phyloP scores from a whole-genome alignment of 2,329 filamentous ascomycete genomes.

The Curvularia sp. region DNA sequence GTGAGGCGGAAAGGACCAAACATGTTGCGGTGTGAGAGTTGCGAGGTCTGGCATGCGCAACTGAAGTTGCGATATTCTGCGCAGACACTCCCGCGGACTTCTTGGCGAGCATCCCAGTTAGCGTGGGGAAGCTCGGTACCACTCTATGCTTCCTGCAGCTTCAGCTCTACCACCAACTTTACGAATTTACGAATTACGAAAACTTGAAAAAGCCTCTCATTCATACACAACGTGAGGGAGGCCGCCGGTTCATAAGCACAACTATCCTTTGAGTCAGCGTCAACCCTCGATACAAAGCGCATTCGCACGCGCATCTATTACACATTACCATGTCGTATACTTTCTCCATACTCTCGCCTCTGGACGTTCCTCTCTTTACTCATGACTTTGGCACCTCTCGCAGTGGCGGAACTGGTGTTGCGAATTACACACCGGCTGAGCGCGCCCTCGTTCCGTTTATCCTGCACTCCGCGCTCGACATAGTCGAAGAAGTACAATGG shows the following conservation, averaged over 20 bases:
- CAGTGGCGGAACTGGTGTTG: slow-evolving; percentile 89
- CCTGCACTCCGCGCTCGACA: slow-evolving; percentile 89
- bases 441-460: slow-evolving; percentile 98
- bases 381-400: slow-evolving; percentile 97
- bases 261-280: neutral
- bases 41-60: slow-evolving; percentile 14
- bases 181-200: slow-evolving; percentile 7
- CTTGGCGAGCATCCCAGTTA: slow-evolving; percentile 42
- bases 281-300: neutral
- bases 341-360: slow-evolving; percentile 94
- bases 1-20: slow-evolving; percentile 52
- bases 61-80: slow-evolving; percentile 30
- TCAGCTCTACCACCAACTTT: neutral
- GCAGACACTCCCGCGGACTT: slow-evolving; percentile 39
- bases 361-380: slow-evolving; percentile 95
- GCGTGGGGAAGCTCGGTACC: slow-evolving; percentile 31
- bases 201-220: neutral
- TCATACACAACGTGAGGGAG: neutral
- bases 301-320: neutral
- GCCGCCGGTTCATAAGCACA: neutral
- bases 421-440: slow-evolving; percentile 86
- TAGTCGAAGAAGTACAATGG: slow-evolving; percentile 97
- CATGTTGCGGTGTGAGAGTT: slow-evolving; percentile 41
- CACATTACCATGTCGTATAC: slow-evolving; percentile 84
- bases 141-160: slow-evolving; percentile 5